Conservation (phyloP, 176 grass and related monocot genomes). For the Ensete ventricosum region DNA sequence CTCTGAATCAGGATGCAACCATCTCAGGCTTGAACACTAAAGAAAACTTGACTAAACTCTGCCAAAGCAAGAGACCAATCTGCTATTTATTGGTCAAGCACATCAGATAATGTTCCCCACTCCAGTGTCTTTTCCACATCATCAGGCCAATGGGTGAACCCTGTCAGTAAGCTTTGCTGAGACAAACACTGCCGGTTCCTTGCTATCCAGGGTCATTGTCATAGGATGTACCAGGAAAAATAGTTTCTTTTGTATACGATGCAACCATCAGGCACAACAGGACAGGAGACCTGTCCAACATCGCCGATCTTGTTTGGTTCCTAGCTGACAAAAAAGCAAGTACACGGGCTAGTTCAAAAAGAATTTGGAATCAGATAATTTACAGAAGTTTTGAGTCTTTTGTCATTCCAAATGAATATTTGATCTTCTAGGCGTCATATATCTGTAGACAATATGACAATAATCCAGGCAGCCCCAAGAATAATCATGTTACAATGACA, state of each 20-base stretch:
- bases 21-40: constrained; percentile 47
- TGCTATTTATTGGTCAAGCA: constrained; percentile 39
- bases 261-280: constrained; percentile 63
- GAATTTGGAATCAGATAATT: constrained; percentile 47
- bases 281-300: constrained; percentile 60
- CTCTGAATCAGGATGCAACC: constrained; percentile 48
- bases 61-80: constrained; percentile 56
- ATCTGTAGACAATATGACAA: constrained; percentile 60
- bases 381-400: constrained; percentile 35
- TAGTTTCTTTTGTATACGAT: constrained; percentile 58
- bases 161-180: no score
- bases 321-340: constrained; percentile 69
- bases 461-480: constrained; percentile 68
- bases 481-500: constrained; percentile 62
- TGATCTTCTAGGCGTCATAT: constrained; percentile 68
- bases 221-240: constrained; percentile 49
- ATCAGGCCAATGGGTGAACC: constrained; percentile 41
- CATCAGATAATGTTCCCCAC: constrained; percentile 25
- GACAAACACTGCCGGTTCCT: constrained; percentile 6
- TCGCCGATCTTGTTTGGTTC: constrained; percentile 72
- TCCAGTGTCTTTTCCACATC: constrained; percentile 33
- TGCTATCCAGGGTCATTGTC: constrained; percentile 91
- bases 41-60: constrained; percentile 49
- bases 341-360: constrained; percentile 58
- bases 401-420: constrained; percentile 33